Percentiles rank a stretch among this genome's conserved stretches.
phyloP scores from a whole-genome alignment of 2,329 filamentous ascomycete species.

The Parastagonospora nodorum region DNA sequence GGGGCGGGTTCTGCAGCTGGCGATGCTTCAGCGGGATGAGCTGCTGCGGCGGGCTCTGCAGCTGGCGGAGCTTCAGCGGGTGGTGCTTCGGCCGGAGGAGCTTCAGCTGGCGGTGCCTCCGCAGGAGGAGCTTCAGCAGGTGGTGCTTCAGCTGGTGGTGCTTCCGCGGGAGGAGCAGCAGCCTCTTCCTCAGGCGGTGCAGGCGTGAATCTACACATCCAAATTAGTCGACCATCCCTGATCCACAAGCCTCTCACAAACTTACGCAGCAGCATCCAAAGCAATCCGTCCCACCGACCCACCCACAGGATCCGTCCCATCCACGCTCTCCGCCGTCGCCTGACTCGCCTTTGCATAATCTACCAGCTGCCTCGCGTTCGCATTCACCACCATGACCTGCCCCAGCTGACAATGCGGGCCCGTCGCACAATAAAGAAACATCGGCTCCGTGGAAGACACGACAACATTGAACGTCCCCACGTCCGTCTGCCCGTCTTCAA shows the following conservation, averaged over 20 bases:
- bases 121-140: conserved; percentile 7
- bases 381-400: conserved; percentile 36
- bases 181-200: conserved; percentile 24
- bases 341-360: conserved; percentile 35
- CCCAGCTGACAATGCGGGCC: conserved; percentile 38
- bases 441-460: conserved; percentile 31
- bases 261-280: conserved; percentile 32
- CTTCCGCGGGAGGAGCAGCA: conserved; percentile 12
- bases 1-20: neutral
- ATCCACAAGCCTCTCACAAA: neutral
- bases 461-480: conserved; percentile 42
- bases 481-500: conserved; percentile 32
- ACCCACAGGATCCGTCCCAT: conserved; percentile 27
- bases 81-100: conserved; percentile 7
- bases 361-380: conserved; percentile 26
- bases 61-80: conserved; percentile 3
- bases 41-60: neutral
- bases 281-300: conserved; percentile 26
- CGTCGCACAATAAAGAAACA: conserved; percentile 40
- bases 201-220: conserved; percentile 21
- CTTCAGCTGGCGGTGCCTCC: conserved; percentile 6
- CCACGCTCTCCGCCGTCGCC: conserved; percentile 23
- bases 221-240: conserved; percentile 2
- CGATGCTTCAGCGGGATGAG: neutral
- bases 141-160: conserved; percentile 6